Conservation (phyloP, 257 asterid species). For the Plantago major region DNA sequence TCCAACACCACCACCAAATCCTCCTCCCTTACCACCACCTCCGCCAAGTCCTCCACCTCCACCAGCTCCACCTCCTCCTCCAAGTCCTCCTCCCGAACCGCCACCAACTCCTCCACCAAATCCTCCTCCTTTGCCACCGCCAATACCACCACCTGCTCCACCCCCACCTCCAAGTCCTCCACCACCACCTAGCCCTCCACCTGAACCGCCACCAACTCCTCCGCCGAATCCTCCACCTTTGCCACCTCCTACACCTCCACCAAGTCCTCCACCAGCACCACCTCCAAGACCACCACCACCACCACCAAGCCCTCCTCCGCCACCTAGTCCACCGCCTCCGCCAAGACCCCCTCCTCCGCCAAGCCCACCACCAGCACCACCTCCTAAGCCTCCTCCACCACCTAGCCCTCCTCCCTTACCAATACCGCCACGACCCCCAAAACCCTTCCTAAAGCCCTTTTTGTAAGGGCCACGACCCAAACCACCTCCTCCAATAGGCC, state of each 20-base stretch:
- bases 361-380: slow-evolving; percentile 22
- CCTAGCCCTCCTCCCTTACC: slow-evolving; percentile 24
- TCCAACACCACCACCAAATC: slow-evolving; percentile 15
- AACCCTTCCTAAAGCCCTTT: slow-evolving; percentile 13
- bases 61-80: slow-evolving; percentile 17
- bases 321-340: slow-evolving; percentile 22
- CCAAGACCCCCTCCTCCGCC: slow-evolving; percentile 20
- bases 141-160: slow-evolving; percentile 29
- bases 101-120: slow-evolving; percentile 23
- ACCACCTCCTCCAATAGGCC: slow-evolving; percentile 24
- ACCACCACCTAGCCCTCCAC: slow-evolving; percentile 14
- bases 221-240: slow-evolving; percentile 31
- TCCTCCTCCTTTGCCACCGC: slow-evolving; percentile 14
- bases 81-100: slow-evolving; percentile 12
- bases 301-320: too few relatives aligned
- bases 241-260: slow-evolving; percentile 28
- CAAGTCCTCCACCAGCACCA: slow-evolving; percentile 15
- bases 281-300: slow-evolving; percentile 14
- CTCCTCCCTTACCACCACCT: slow-evolving; percentile 18
- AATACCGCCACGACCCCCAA: slow-evolving; percentile 19
- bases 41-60: slow-evolving; percentile 19
- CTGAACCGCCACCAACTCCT: slow-evolving; percentile 27
- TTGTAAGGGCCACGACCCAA: slow-evolving; percentile 12
- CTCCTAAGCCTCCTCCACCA: slow-evolving; percentile 16
- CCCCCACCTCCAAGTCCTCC: slow-evolving; percentile 22